Conservation (phyloP, 768 basidiomycete genomes). For the Tricholoma flavovirens region DNA sequence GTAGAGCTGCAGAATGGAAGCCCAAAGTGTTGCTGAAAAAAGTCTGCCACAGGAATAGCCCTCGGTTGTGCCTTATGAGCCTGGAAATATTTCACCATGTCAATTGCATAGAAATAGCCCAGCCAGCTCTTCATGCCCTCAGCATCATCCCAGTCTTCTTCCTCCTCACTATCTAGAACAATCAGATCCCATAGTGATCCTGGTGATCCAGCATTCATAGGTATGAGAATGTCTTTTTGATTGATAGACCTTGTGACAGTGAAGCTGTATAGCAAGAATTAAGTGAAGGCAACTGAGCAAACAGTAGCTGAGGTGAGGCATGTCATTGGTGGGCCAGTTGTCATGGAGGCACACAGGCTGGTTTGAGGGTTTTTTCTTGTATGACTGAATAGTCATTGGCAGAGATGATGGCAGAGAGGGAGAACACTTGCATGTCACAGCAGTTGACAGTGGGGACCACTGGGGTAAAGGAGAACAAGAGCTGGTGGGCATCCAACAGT, state of each 20-base stretch:
- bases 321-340: conserved; percentile 31
- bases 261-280: not conserved
- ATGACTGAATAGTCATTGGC: no score
- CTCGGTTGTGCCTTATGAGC: not conserved
- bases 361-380: no score
- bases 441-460: no score
- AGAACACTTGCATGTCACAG: no score
- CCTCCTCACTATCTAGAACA: not conserved
- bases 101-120: no score
- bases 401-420: no score
- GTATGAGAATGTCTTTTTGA: not conserved
- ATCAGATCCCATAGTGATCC: no score
- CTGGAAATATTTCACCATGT: not conserved
- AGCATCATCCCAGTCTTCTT: not conserved
- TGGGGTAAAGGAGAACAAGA: no score
- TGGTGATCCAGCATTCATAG: no score
- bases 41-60: not conserved
- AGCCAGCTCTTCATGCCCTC: not conserved
- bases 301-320: no score
- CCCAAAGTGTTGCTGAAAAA: not conserved
- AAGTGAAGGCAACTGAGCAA: not conserved
- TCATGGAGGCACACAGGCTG: conserved; percentile 30
- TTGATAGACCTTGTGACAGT: not conserved
- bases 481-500: no score
- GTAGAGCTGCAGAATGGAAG: not conserved